Evolutionary conservation across 2,329 filamentous ascomycete species (phyloP).

Genomic region (Botrytis galanthina): DNA sequence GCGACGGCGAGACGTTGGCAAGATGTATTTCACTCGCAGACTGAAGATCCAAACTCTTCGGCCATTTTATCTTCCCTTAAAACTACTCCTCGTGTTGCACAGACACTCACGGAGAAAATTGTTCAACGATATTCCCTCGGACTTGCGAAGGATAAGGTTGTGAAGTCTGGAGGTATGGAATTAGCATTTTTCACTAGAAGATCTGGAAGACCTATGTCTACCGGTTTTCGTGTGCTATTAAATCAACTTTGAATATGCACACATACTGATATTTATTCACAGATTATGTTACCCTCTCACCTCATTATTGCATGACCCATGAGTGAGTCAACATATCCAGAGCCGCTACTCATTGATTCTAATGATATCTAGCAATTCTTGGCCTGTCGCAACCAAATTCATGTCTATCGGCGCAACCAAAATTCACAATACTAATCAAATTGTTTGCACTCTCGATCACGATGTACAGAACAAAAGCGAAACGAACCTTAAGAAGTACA

Average conservation of each 20-base stretch:
- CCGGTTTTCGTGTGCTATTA: neutral
- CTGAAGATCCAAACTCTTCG: slow-evolving; percentile 52
- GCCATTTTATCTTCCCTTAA: slow-evolving; percentile 54
- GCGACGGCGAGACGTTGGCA: slow-evolving; percentile 40
- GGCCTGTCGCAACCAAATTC: slow-evolving; percentile 73
- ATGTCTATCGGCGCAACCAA: slow-evolving; percentile 77
- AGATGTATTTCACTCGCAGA: slow-evolving; percentile 63
- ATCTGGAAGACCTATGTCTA: neutral
- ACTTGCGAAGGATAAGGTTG: slow-evolving; percentile 69
- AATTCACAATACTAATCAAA: slow-evolving; percentile 67
- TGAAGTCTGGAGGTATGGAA: slow-evolving; percentile 56
- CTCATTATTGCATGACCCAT: slow-evolving; percentile 70
- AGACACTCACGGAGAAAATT: slow-evolving; percentile 91
- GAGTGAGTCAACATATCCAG: slow-evolving; percentile 11
- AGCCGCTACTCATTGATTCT: slow-evolving; percentile 37
- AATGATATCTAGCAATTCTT: slow-evolving; percentile 66
- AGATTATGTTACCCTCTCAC: slow-evolving; percentile 78
- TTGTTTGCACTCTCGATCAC: slow-evolving; percentile 84
- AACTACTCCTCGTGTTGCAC: slow-evolving; percentile 46
- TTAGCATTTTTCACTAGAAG: neutral
- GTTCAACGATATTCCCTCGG: slow-evolving; percentile 79
- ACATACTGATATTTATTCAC: neutral
- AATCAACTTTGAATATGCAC: too few species aligned
- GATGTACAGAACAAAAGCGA: slow-evolving; percentile 83
- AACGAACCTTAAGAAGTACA: slow-evolving; percentile 79